phyloP scores from a whole-genome alignment of 306 rosid species.

The Delonix regia region DNA sequence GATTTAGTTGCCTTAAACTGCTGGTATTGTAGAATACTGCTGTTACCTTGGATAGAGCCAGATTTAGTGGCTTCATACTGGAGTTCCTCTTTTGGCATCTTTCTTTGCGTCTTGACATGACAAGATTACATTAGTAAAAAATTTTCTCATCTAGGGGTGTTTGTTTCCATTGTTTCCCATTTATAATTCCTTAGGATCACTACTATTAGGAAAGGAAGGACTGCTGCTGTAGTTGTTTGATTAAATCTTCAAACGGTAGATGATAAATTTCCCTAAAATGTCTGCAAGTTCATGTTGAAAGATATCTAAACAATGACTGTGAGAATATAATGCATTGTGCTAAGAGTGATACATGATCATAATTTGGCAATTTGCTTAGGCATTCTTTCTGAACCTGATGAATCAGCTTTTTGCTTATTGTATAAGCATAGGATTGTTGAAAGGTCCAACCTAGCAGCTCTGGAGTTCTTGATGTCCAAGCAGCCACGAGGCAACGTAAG shows the following conservation, averaged over 20 bases:
- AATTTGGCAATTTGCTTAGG: neutral
- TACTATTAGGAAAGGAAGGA: neutral
- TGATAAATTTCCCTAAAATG: neutral
- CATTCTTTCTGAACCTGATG: neutral
- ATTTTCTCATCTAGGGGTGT: neutral
- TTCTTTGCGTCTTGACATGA: neutral
- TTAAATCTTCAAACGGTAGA: neutral
- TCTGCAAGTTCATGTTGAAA: neutral
- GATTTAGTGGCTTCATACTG: neutral
- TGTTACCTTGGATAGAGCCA: slow-evolving; percentile 2
- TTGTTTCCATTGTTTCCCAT: neutral
- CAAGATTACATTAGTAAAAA: neutral
- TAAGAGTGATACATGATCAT: neutral
- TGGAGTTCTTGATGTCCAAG: slow-evolving; percentile 94
- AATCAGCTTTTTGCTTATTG: slow-evolving; percentile 17
- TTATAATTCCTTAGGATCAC: neutral
- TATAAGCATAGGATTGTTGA: slow-evolving; percentile 59
- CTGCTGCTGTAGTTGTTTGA: neutral
- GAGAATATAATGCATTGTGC: neutral
- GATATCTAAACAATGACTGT: neutral
- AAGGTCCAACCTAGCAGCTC: slow-evolving; percentile 84
- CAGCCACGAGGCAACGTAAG: slow-evolving; percentile 92
- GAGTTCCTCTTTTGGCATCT: neutral
- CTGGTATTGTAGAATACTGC: neutral
- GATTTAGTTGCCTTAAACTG: neutral